A percentile compares a stretch with the other conserved stretches of the same genome.
Evolutionary conservation across 179 eudicot species (phyloP).

Genomic region (Camellia oleifera): DNA sequence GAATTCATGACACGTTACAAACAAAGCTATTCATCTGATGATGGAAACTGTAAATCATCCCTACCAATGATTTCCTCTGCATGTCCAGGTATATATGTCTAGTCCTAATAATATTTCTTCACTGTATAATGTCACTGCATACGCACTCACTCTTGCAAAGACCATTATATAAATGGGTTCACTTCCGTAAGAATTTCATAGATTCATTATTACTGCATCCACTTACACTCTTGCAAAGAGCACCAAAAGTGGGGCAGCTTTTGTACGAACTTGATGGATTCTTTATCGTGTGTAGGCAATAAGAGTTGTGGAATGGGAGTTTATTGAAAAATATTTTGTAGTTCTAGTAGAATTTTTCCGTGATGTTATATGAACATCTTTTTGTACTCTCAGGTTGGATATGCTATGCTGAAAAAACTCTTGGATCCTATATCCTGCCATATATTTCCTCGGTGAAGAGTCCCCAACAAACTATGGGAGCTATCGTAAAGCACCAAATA

Average conservation of each 20-base stretch:
- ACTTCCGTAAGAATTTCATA: not conserved
- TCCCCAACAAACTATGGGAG: constrained; percentile 95
- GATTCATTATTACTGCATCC: not conserved
- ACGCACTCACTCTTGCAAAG: not conserved
- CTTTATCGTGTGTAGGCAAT: not conserved
- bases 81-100: constrained; percentile 65
- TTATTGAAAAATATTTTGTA: not conserved
- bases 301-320: not conserved
- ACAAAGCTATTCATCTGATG: constrained; percentile 43
- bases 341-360: not conserved
- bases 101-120: not conserved
- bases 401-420: constrained; percentile 97
- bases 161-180: not conserved
- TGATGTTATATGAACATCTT: constrained; percentile 2
- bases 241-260: not conserved
- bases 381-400: constrained; percentile 75
- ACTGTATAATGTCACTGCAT: not conserved
- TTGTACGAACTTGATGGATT: constrained; percentile 7
- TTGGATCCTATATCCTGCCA: constrained; percentile 92
- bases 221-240: not conserved
- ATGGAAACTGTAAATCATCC: constrained; percentile 33
- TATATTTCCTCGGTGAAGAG: constrained; percentile 95
- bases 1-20: constrained; percentile 78
- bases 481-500: constrained; percentile 70
- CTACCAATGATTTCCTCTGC: constrained; percentile 92